Evolutionary conservation across 2,329 filamentous ascomycete genomes (phyloP).

Genomic region (Diaporthe sp.): DNA sequence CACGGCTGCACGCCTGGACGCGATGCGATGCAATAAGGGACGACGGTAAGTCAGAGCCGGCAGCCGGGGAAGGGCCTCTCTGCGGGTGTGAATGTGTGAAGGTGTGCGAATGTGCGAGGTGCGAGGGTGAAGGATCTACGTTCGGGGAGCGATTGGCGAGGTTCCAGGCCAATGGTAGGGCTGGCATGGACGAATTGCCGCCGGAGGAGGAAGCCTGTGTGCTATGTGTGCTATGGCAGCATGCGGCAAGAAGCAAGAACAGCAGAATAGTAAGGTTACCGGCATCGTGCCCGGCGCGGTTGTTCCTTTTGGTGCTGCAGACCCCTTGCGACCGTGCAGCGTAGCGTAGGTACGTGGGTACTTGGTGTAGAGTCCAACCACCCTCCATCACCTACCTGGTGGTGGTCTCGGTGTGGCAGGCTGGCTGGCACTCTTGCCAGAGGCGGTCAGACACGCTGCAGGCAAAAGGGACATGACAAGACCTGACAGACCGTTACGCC

Average conservation of each 20-base stretch:
- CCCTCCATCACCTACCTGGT: constrained; percentile 2
- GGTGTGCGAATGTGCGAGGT: background rate
- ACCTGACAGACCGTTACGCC: background rate
- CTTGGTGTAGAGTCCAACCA: background rate
- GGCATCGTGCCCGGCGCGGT: background rate
- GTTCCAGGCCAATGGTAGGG: constrained; percentile 32
- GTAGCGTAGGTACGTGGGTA: no score
- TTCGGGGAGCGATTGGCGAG: constrained; percentile 33
- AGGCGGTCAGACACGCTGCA: constrained; percentile 30
- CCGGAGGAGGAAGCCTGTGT: constrained; percentile 29
- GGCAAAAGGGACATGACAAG: constrained; percentile 14
- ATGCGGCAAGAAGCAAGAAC: background rate
- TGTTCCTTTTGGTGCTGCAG: background rate
- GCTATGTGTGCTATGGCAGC: background rate
- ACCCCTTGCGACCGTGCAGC: background rate
- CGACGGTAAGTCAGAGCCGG: constrained; percentile 24
- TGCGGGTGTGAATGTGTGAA: background rate
- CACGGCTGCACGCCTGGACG: constrained; percentile 8
- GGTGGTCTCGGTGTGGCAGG: constrained; percentile 9
- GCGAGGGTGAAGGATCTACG: constrained; percentile 18
- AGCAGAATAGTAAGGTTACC: background rate
- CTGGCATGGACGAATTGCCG: constrained; percentile 22
- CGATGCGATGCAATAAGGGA: constrained; percentile 27
- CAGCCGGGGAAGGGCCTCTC: constrained; percentile 1
- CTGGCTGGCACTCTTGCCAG: background rate